phyloP scores from a whole-genome alignment of 257 asterid species.

The Solanum chiquidenum region DNA sequence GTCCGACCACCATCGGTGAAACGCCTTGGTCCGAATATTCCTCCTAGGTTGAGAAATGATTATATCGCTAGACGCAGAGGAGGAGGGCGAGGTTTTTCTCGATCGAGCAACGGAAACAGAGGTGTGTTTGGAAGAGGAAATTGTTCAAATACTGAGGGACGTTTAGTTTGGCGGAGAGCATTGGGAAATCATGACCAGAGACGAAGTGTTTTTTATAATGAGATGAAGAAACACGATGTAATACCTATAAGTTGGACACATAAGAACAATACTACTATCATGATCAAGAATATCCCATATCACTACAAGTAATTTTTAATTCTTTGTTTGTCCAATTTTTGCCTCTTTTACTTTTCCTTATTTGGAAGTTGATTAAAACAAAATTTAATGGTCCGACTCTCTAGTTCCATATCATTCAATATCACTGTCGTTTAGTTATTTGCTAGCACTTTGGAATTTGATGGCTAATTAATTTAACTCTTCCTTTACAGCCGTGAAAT shows the following conservation, averaged over 20 bases:
- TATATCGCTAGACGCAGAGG: not conserved
- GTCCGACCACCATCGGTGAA: not conserved
- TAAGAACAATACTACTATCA: slow-evolving; percentile 20
- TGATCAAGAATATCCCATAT: slow-evolving; percentile 65
- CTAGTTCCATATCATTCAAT: not conserved
- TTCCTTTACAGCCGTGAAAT: slow-evolving; percentile 22
- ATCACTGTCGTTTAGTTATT: not conserved
- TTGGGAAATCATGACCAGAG: not conserved
- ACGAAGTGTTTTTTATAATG: not conserved
- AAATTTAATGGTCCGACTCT: not conserved
- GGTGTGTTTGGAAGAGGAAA: not conserved
- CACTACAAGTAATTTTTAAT: slow-evolving; percentile 26
- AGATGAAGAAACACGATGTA: slow-evolving; percentile 3
- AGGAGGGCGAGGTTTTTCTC: not conserved
- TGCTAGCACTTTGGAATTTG: not conserved
- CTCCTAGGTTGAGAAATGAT: not conserved
- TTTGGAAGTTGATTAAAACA: no score
- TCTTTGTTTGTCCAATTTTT: not conserved
- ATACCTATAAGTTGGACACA: slow-evolving; percentile 21
- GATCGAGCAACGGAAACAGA: not conserved
- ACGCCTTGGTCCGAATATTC: not conserved
- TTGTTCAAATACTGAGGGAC: not conserved
- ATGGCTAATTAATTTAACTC: not conserved
- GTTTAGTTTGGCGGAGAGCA: not conserved
- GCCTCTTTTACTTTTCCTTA: not conserved